Evolutionary conservation across 208 protist species (phyloP), one percentile per base, ranked within the genome.

Genomic region (Crithidia brevicula): DNA sequence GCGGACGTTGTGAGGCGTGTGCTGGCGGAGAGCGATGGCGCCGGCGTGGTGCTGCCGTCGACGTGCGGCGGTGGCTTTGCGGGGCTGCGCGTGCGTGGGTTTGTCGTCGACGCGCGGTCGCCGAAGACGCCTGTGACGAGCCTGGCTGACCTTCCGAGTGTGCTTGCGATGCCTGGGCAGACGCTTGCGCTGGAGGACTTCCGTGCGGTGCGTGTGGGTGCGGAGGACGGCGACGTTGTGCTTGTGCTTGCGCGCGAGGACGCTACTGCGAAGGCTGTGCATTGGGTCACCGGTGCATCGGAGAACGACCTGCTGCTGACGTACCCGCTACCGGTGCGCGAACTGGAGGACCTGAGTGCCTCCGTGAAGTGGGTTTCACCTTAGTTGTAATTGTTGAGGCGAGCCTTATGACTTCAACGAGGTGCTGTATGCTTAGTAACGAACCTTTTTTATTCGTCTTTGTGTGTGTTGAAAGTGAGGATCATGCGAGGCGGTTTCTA

Each of bases 161-260:
- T 73, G 16, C 67, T 82, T 43, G 34, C 58, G 42, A 58, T 70
- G 58, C 76, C 65, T 56, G 76, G 65, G 58, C 76, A 87, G 66
- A 74, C 74, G 54, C 54, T 83, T 2, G 70, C 82, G 42, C 71
- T 87, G 64, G 82, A 83, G 67, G 82, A 87, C 70, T 77, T 82
- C 53, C 56, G 45, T 15, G 27, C 52, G 18, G 47, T 80, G 40
- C 59, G 28, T 15, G 72, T 66, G 20, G 63, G 23, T 47, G 46
- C 38, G 59, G 53, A 65, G 22, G 52, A 18, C 16, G 46, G 53
- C 36, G 67, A 57, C 20, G 62, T 54, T 30, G 58, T 70, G 34
- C 63, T 82, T 27, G 46, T 78, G 25, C 28, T 77, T 38, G 61
- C 74, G 25, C 65, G 63, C 34, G 52, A 20, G 47, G 75, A 81